These are phyloP conservation scores for Coleophoma cylindrospora DNA, from an alignment of 2,329 filamentous ascomycete species.

Conservation along the genomic window DNA sequence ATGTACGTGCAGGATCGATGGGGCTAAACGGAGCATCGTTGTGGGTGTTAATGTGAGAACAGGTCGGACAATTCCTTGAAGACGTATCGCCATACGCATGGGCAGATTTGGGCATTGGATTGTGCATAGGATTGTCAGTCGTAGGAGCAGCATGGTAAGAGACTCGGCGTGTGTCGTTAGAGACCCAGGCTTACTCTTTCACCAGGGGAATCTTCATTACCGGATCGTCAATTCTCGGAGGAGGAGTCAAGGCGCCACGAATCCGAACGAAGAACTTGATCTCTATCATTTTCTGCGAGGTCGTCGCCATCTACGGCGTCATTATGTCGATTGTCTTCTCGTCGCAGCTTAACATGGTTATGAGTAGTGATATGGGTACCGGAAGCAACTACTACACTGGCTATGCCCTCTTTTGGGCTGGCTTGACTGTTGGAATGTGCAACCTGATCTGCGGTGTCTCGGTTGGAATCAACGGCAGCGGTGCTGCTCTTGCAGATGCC, in stretches of 20 bases:
- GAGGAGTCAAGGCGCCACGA: slow-evolving; percentile 90
- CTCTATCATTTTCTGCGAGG: slow-evolving; percentile 99
- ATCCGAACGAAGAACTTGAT: slow-evolving; percentile 99
- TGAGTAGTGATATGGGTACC: slow-evolving; percentile 62
- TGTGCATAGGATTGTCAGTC: slow-evolving; percentile 94
- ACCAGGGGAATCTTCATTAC: slow-evolving; percentile 97
- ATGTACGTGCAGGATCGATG: slow-evolving; percentile 50
- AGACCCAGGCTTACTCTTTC: slow-evolving; percentile 6
- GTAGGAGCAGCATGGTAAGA: slow-evolving; percentile 92
- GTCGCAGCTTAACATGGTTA: slow-evolving; percentile 69
- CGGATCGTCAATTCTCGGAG: slow-evolving; percentile 93
- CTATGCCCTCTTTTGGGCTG: slow-evolving; percentile 93
- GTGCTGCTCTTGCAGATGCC: slow-evolving; percentile 92
- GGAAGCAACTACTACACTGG: slow-evolving; percentile 87
- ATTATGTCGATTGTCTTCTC: slow-evolving; percentile 99
- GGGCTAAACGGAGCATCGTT: not conserved
- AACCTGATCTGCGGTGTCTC: slow-evolving; percentile 95
- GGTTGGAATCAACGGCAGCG: slow-evolving; percentile 96
- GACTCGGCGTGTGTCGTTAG: not conserved
- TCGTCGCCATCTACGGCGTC: slow-evolving; percentile 99
- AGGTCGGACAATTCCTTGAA: slow-evolving; percentile 93
- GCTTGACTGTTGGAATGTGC: slow-evolving; percentile 89
- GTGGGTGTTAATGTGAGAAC: slow-evolving; percentile 23
- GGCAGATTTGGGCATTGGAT: slow-evolving; percentile 83
- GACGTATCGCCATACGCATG: slow-evolving; percentile 90